phyloP scores from a whole-genome alignment of 495 filamentous ascomycete genomes.

The Penicillium lagena region DNA sequence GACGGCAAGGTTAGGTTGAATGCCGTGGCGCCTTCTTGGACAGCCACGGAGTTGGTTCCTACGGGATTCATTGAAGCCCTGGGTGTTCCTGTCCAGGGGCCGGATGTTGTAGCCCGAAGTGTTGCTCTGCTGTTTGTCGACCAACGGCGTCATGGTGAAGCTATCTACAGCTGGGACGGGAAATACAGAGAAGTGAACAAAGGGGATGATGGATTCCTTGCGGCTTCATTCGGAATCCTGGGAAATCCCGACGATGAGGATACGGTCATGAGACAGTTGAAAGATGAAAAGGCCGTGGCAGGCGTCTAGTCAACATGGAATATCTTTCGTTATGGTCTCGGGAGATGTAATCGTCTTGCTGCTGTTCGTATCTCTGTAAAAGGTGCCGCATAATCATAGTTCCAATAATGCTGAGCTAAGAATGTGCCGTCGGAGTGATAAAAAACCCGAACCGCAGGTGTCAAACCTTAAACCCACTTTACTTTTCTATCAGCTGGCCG shows the following conservation, averaged over 20 bases:
- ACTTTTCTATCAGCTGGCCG: too few relatives aligned
- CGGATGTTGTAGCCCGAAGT: constrained; percentile 28
- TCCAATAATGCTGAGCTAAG: too few relatives aligned
- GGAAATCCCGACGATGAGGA: too few relatives aligned
- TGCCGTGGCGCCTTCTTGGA: constrained; percentile 38
- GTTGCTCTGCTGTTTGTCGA: constrained; percentile 31
- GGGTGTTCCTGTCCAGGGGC: constrained; percentile 19
- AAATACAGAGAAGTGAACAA: constrained; percentile 35
- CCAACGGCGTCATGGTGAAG: constrained; percentile 21
- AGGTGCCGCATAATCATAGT: too few relatives aligned
- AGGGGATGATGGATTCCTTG: constrained; percentile 17
- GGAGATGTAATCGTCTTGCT: too few relatives aligned
- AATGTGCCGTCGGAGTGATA: too few relatives aligned
- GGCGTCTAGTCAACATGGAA: too few relatives aligned
- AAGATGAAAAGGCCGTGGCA: too few relatives aligned
- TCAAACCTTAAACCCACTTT: too few relatives aligned
- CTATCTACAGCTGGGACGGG: constrained; percentile 33
- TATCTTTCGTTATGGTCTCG: too few relatives aligned
- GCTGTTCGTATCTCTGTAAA: too few relatives aligned
- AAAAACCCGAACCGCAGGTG: too few relatives aligned
- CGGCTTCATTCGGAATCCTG: constrained; percentile 4
- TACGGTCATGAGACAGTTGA: constrained; percentile 5
- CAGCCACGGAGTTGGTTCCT: constrained; percentile 24
- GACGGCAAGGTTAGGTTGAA: constrained; percentile 26
- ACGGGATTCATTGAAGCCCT: constrained; percentile 11